Evolutionary conservation across 768 basidiomycete species (phyloP).

Genomic region (Naganishia onofrii): DNA sequence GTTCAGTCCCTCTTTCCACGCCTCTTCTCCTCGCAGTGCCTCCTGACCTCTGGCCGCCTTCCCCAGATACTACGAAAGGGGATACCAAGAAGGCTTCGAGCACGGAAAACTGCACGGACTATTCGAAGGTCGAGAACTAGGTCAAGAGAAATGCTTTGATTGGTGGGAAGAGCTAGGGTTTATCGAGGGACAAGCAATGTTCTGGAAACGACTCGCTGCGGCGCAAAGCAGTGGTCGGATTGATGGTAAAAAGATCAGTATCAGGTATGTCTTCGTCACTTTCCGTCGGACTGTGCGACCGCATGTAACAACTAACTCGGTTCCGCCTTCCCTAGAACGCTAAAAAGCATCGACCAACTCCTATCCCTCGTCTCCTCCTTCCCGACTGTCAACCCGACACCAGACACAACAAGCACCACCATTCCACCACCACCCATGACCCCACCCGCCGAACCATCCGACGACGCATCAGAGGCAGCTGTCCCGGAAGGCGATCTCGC

Average conservation of each 20-base stretch:
- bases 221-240: slow-evolving; percentile 1
- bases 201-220: slow-evolving; percentile 13
- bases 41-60: background rate
- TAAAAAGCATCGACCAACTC: slow-evolving; percentile 67
- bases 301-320: background rate
- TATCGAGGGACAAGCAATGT: slow-evolving; percentile 77
- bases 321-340: slow-evolving; percentile 33
- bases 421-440: slow-evolving; percentile 29
- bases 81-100: slow-evolving; percentile 71
- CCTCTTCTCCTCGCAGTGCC: background rate
- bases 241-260: slow-evolving; percentile 18
- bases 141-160: slow-evolving; percentile 85
- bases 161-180: slow-evolving; percentile 97
- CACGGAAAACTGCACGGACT: slow-evolving; percentile 87
- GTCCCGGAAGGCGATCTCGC: slow-evolving; percentile 61
- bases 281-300: background rate
- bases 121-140: slow-evolving; percentile 85
- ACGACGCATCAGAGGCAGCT: no score
- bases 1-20: background rate
- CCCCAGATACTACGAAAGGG: slow-evolving; percentile 72
- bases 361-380: slow-evolving; percentile 71
- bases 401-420: slow-evolving; percentile 28
- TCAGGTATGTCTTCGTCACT: background rate
- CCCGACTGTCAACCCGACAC: slow-evolving; percentile 71
- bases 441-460: slow-evolving; percentile 25